Percentiles rank a stretch among this genome's conserved stretches.
Conservation (phyloP, 495 filamentous ascomycete genomes). For the Hypomontagnella submonticulosa region DNA sequence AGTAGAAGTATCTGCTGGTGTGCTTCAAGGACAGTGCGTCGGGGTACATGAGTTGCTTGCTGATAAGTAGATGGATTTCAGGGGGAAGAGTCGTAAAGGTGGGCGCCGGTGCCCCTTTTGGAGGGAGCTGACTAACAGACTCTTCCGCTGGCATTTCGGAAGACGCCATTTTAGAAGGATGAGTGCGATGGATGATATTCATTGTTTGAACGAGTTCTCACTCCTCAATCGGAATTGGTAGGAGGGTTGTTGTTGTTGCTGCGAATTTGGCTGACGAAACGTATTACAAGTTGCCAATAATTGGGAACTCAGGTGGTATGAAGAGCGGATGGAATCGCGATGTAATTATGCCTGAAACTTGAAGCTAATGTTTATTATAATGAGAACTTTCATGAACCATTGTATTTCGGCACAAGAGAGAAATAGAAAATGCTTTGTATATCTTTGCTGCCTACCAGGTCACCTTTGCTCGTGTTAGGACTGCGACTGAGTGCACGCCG, state of each 20-base stretch:
- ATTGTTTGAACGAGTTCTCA: background rate
- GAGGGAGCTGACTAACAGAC: background rate
- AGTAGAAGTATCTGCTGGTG: conserved; percentile 69
- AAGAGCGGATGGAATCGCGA: no score
- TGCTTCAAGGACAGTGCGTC: conserved; percentile 72
- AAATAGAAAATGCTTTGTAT: conserved; percentile 21
- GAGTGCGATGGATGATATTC: conserved; percentile 9
- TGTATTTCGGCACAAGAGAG: background rate
- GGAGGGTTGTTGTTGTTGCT: background rate
- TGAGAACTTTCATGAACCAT: background rate
- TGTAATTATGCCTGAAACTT: no score
- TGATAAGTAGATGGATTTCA: conserved; percentile 69
- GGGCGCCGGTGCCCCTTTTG: background rate
- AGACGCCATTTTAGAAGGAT: background rate
- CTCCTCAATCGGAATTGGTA: background rate
- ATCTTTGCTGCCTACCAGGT: conserved; percentile 19
- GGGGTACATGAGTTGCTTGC: conserved; percentile 64
- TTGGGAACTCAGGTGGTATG: no score
- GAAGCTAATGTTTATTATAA: no score
- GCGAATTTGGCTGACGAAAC: background rate
- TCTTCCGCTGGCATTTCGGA: background rate
- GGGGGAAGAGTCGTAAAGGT: conserved; percentile 59
- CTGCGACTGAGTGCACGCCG: background rate
- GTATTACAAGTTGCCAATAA: background rate
- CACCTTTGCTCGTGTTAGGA: background rate